phyloP scores from a whole-genome alignment of 306 rosid genomes.

The Malus sieversii region DNA sequence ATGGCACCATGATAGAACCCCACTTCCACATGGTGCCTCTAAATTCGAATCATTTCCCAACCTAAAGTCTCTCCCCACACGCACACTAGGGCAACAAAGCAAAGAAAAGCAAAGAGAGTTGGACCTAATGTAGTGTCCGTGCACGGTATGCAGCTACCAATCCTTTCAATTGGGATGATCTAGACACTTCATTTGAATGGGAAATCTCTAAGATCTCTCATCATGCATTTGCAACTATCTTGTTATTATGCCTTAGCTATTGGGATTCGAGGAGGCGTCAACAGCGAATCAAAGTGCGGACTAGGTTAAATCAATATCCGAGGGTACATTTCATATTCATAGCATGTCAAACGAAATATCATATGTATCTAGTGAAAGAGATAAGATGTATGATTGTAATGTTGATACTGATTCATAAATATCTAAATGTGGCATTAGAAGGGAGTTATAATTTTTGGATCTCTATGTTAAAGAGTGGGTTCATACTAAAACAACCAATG shows the following conservation, averaged over 20 bases:
- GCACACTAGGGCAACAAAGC: constrained; percentile 28
- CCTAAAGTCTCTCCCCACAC: constrained; percentile 42
- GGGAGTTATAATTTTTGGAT: neutral
- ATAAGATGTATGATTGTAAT: no score
- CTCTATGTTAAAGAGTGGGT: neutral
- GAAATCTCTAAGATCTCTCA: constrained; percentile 4
- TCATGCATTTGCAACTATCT: constrained; percentile 8
- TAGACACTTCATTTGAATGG: constrained; percentile 34
- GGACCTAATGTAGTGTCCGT: constrained; percentile 17
- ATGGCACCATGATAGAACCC: constrained; percentile 34
- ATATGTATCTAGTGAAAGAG: no score
- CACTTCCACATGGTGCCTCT: constrained; percentile 64
- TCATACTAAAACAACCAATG: constrained; percentile 25
- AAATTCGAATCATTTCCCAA: constrained; percentile 41
- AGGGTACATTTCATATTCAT: neutral
- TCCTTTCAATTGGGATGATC: constrained; percentile 23
- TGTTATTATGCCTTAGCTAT: neutral
- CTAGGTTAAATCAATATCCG: neutral
- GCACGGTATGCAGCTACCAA: constrained; percentile 29
- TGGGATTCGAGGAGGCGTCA: neutral
- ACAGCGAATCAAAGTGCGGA: neutral
- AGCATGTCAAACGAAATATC: neutral
- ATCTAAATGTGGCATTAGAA: neutral
- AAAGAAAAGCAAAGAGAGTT: constrained; percentile 11
- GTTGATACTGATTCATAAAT: neutral